Percentiles rank a stretch among this genome's conserved stretches.
phyloP scores from a whole-genome alignment of 805 yeast genomes.

The Lachancea waltii region DNA sequence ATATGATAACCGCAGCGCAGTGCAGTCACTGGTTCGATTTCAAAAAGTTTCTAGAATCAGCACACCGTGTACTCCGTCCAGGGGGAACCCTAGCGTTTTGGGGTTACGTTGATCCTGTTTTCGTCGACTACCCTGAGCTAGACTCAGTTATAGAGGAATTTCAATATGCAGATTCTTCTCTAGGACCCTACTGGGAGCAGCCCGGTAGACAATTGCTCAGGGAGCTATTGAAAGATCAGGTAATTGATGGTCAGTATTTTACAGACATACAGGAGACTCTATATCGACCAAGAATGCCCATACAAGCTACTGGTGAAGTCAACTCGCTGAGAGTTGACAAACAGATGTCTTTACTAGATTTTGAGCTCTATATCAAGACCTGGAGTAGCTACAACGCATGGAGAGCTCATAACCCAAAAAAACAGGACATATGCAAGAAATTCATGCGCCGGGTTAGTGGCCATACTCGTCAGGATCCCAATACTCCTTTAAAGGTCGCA shows the following conservation, averaged over 20 bases:
- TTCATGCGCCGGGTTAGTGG: conserved; percentile 34
- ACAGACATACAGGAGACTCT: conserved; percentile 34
- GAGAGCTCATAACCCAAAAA: conserved; percentile 33
- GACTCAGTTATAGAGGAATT: conserved; percentile 48
- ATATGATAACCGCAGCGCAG: conserved; percentile 72
- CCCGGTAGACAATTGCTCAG: conserved; percentile 65
- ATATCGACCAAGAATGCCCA: conserved; percentile 16
- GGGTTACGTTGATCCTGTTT: conserved; percentile 72
- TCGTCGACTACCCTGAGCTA: conserved; percentile 46
- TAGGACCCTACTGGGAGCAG: conserved; percentile 75
- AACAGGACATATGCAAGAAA: conserved; percentile 46
- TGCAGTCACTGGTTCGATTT: conserved; percentile 82
- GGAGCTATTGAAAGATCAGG: conserved; percentile 29
- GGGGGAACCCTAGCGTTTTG: conserved; percentile 70
- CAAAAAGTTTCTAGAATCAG: conserved; percentile 43
- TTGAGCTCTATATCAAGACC: conserved; percentile 51
- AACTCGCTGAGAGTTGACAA: conserved; percentile 33
- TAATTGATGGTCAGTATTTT: conserved; percentile 31
- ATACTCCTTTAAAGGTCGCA: conserved; percentile 16
- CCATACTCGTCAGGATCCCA: conserved; percentile 20
- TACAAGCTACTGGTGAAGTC: conserved; percentile 11
- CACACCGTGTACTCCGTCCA: conserved; percentile 44
- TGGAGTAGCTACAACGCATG: conserved; percentile 65
- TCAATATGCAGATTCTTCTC: conserved; percentile 40
- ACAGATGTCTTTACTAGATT: conserved; percentile 40